Conservation (phyloP, 768 basidiomycete genomes). For the Holtermannia corniformis region DNA sequence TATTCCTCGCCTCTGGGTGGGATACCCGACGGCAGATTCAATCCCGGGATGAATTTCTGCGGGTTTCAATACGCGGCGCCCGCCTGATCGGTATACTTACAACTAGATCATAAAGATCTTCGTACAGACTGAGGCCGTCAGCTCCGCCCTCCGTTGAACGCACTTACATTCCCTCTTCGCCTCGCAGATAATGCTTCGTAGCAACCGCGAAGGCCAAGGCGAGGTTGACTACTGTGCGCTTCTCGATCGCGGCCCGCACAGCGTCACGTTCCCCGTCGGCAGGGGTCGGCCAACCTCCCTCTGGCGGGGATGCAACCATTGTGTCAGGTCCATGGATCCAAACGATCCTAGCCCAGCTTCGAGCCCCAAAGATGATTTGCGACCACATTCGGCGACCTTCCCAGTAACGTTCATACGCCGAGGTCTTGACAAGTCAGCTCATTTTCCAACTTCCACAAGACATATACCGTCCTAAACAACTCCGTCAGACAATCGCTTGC, state of each 20-base stretch:
- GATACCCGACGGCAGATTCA: slow-evolving; percentile 26
- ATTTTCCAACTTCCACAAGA: background rate
- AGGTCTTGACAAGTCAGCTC: slow-evolving; percentile 12
- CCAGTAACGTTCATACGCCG: slow-evolving; percentile 31
- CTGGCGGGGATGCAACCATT: slow-evolving; percentile 4
- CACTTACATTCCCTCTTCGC: slow-evolving; percentile 39
- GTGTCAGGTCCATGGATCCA: slow-evolving; percentile 37
- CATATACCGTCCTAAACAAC: background rate
- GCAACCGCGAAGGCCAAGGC: slow-evolving; percentile 35
- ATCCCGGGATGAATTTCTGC: slow-evolving; percentile 31
- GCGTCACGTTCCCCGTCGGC: slow-evolving; percentile 13
- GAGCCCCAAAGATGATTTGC: slow-evolving; percentile 29
- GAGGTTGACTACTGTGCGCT: slow-evolving; percentile 31
- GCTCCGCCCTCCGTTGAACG: too few relatives aligned
- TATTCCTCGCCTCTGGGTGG: slow-evolving; percentile 18
- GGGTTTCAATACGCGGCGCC: slow-evolving; percentile 5
- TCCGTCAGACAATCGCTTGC: too few relatives aligned
- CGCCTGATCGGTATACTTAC: too few relatives aligned
- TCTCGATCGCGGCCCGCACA: slow-evolving; percentile 22
- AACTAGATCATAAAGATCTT: slow-evolving; percentile 37
- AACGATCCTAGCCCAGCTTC: slow-evolving; percentile 33
- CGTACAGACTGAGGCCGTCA: slow-evolving; percentile 26
- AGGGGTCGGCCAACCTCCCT: slow-evolving; percentile 7
- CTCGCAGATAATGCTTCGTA: slow-evolving; percentile 39
- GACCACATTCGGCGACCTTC: slow-evolving; percentile 39